Percentiles rank a stretch among this genome's conserved stretches.
Conservation (phyloP, 108 stramenopile genomes). For the Skeletonema marinoi region DNA sequence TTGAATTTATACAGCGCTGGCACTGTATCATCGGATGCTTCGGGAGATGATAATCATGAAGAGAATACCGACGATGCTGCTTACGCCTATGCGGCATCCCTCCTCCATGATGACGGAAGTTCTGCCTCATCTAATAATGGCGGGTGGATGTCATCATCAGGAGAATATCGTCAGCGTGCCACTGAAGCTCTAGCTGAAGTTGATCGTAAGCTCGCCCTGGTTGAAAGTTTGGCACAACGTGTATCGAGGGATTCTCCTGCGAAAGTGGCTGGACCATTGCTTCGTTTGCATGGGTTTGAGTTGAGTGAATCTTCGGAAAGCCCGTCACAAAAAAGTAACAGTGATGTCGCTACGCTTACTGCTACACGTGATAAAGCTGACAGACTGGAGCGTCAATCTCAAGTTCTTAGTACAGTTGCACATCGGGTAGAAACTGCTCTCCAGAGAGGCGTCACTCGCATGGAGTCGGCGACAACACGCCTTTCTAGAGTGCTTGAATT, state of each 20-base stretch:
- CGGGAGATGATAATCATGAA: conserved; percentile 1
- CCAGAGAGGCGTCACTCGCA: conserved; percentile 60
- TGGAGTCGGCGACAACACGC: conserved; percentile 74
- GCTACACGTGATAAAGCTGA: conserved; percentile 67
- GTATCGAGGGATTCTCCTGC: conserved; percentile 75
- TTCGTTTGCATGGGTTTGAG: conserved; percentile 74
- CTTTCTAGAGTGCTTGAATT: conserved; percentile 71
- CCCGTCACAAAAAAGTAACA: conserved; percentile 11
- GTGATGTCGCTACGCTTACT: conserved; percentile 29
- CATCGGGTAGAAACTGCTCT: conserved; percentile 72
- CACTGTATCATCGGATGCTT: neutral
- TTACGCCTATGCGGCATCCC: conserved; percentile 72
- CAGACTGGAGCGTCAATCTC: conserved; percentile 69
- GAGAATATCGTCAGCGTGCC: conserved; percentile 58
- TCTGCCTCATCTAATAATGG: neutral
- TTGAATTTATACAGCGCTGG: conserved; percentile 24
- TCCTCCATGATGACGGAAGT: conserved; percentile 50
- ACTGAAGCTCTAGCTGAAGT: conserved; percentile 80
- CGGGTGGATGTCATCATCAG: conserved; percentile 40
- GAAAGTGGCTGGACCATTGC: conserved; percentile 74
- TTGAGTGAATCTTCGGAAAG: conserved; percentile 1
- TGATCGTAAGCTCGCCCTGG: conserved; percentile 75
- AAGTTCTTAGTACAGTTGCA: conserved; percentile 68
- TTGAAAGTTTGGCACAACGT: conserved; percentile 76
- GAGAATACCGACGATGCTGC: conserved; percentile 44